A percentile compares a stretch with the other conserved stretches of the same genome.
Evolutionary conservation across 345 rosid genomes (phyloP).

Genomic region (Barbarea vulgaris): DNA sequence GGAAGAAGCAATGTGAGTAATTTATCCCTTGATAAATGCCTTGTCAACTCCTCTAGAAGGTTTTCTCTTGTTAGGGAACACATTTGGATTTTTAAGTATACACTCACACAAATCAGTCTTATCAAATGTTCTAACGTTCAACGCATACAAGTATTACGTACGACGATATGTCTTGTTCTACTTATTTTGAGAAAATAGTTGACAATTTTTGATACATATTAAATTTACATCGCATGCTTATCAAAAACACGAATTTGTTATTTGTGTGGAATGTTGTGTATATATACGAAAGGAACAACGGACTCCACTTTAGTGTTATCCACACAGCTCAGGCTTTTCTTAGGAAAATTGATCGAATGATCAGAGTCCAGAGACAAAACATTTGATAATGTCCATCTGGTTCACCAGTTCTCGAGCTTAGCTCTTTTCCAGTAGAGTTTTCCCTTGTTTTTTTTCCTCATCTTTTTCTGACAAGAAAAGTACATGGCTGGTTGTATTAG

Average conservation of each 20-base stretch:
- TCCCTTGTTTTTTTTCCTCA: neutral
- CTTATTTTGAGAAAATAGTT: neutral
- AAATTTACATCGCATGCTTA: neutral
- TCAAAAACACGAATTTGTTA: neutral
- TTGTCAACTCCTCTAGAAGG: conserved; percentile 29
- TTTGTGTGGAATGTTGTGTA: too few relatives aligned
- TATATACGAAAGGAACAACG: neutral
- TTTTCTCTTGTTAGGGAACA: conserved; percentile 27
- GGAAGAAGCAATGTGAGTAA: conserved; percentile 21
- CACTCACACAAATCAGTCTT: neutral
- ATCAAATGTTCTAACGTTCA: neutral
- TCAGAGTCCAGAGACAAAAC: neutral
- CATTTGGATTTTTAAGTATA: neutral
- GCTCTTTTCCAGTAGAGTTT: neutral
- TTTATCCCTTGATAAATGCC: conserved; percentile 30
- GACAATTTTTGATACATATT: neutral
- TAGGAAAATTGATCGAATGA: neutral
- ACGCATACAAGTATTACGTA: neutral
- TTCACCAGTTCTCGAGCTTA: neutral
- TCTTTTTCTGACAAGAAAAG: neutral
- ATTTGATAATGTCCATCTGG: neutral
- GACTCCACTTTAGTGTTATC: neutral
- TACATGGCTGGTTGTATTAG: neutral
- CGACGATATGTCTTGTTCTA: neutral
- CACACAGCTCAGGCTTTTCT: neutral